Evolutionary conservation across 371 early-diverging fungal species (phyloP).

Genomic region (Mucor racemosus): DNA sequence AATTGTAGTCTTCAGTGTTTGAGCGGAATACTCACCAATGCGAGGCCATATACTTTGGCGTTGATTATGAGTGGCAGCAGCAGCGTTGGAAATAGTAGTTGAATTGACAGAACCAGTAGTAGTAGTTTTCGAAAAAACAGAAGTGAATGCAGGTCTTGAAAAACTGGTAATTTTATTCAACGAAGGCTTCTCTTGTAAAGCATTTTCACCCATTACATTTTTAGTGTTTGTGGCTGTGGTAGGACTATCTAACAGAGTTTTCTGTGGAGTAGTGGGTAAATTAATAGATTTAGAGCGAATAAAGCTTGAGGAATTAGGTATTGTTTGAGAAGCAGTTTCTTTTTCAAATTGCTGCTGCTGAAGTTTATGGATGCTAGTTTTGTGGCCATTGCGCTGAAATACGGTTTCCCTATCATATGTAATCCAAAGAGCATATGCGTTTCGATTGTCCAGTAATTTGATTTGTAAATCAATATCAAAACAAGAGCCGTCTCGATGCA

Average conservation of each 20-base stretch:
- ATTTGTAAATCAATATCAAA: slow-evolving; percentile 69
- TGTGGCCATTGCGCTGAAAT: slow-evolving; percentile 22
- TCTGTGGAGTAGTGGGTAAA: slow-evolving; percentile 18
- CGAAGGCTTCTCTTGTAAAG: neutral
- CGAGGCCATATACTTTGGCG: slow-evolving; percentile 10
- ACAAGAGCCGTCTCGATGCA: slow-evolving; percentile 68
- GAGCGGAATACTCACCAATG: slow-evolving; percentile 40
- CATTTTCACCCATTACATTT: neutral
- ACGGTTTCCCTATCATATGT: slow-evolving; percentile 61
- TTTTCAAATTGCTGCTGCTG: neutral
- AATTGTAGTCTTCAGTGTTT: slow-evolving; percentile 44
- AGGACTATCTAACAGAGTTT: neutral
- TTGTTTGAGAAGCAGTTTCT: neutral
- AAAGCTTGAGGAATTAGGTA: neutral
- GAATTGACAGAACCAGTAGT: neutral
- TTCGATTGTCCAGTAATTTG: slow-evolving; percentile 41
- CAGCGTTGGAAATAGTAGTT: neutral
- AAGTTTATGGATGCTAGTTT: neutral
- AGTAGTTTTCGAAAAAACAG: neutral
- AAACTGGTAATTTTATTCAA: slow-evolving; percentile 4
- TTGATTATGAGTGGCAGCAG: neutral
- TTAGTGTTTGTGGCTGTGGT: neutral
- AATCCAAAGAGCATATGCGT: slow-evolving; percentile 63
- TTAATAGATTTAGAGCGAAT: slow-evolving; percentile 27
- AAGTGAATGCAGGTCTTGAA: slow-evolving; percentile 18